Evolutionary conservation across 225 moss, liverwort and hornwort species (phyloP).

Genomic region (Rhytidiadelphus loreus): DNA sequence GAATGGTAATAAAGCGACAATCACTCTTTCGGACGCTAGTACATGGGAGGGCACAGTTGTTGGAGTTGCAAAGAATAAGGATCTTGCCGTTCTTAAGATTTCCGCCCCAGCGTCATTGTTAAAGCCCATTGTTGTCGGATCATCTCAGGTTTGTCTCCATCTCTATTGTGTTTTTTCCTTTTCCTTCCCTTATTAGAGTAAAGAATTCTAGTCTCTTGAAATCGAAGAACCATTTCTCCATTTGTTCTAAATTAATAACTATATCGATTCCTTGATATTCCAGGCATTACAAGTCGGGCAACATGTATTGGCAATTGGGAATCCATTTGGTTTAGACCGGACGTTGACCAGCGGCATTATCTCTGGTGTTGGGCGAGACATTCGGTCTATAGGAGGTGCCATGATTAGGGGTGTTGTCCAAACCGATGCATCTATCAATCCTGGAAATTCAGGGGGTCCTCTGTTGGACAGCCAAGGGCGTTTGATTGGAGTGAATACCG

Average conservation of each 20-base stretch:
- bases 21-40: slow-evolving; percentile 42
- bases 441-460: slow-evolving; percentile 53
- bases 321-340: slow-evolving; percentile 49
- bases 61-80: slow-evolving; percentile 50
- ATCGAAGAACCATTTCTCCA: neutral
- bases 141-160: slow-evolving; percentile 28
- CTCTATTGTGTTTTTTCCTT: neutral
- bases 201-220: neutral
- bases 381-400: slow-evolving; percentile 44
- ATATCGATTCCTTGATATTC: neutral
- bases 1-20: slow-evolving; percentile 39
- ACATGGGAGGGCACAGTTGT: slow-evolving; percentile 50
- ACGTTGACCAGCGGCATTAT: slow-evolving; percentile 56
- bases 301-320: slow-evolving; percentile 51
- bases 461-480: slow-evolving; percentile 45
- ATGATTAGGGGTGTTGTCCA: slow-evolving; percentile 40
- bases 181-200: neutral
- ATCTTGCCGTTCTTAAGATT: slow-evolving; percentile 50
- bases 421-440: slow-evolving; percentile 58
- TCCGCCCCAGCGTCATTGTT: slow-evolving; percentile 24
- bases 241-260: neutral
- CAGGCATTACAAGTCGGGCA: slow-evolving; percentile 59
- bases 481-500: slow-evolving; percentile 51
- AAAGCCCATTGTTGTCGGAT: slow-evolving; percentile 42
- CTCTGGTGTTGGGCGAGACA: slow-evolving; percentile 56